Conservation (phyloP, 164 flowering plant species). For the Tetracentron sinense region DNA sequence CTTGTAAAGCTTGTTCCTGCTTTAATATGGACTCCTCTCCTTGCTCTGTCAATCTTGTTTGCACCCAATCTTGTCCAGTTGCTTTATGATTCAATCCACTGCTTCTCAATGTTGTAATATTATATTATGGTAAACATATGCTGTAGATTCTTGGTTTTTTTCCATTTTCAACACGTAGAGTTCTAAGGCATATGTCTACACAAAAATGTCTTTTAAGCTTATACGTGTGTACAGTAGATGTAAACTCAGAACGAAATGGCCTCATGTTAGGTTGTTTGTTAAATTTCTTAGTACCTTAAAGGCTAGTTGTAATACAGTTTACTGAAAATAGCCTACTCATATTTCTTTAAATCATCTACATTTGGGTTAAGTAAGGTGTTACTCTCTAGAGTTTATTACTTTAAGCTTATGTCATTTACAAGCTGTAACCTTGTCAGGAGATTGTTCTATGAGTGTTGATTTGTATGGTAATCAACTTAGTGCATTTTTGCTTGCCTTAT, state of each 20-base stretch:
- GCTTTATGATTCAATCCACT: not conserved
- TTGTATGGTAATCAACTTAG: too few relatives aligned
- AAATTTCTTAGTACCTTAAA: not conserved
- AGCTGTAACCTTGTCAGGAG: not conserved
- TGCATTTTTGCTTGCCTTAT: too few relatives aligned
- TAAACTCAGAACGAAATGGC: too few relatives aligned
- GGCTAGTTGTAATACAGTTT: not conserved
- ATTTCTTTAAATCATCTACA: not conserved
- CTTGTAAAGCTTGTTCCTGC: not conserved
- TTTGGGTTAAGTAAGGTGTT: not conserved
- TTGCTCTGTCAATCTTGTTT: not conserved
- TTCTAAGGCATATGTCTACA: too few relatives aligned
- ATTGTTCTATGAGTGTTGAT: too few relatives aligned
- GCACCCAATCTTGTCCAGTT: not conserved
- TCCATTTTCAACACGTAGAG: not conserved
- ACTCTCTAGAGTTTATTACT: not conserved
- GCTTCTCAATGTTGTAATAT: conserved; percentile 1
- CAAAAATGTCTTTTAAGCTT: not conserved
- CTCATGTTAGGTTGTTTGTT: not conserved
- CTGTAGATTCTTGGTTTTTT: not conserved
- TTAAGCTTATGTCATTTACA: too few relatives aligned
- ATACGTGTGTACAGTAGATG: too few relatives aligned
- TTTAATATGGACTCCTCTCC: conserved; percentile 6
- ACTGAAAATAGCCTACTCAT: not conserved
- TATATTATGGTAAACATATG: not conserved